These are phyloP conservation scores for Tilletia indica DNA, from an alignment of 1,284 basidiomycete species.

Conservation along the genomic window DNA sequence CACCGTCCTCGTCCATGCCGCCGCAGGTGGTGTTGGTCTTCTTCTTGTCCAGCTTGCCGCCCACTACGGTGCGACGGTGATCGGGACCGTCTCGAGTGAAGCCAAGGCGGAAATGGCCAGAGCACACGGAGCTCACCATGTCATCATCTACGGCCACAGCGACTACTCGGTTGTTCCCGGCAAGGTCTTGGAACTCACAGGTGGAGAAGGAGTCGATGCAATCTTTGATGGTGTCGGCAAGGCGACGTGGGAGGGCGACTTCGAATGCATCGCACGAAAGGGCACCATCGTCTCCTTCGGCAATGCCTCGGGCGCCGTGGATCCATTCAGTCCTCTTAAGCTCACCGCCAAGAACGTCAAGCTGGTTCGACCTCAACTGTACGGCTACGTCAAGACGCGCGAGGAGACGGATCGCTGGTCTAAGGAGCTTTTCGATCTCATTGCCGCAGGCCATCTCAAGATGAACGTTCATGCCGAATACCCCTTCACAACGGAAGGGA, in stretches of 20 bases:
- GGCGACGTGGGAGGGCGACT: constrained; percentile 61
- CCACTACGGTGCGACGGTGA: constrained; percentile 75
- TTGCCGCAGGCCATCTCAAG: constrained; percentile 68
- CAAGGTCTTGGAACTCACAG: constrained; percentile 65
- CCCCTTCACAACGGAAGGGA: constrained; percentile 76
- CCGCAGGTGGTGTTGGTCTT: constrained; percentile 72
- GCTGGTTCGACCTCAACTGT: constrained; percentile 54
- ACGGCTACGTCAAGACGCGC: constrained; percentile 63
- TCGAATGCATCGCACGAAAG: constrained; percentile 65
- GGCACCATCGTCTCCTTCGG: constrained; percentile 76
- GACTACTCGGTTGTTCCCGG: constrained; percentile 21
- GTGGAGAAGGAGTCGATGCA: constrained; percentile 74
- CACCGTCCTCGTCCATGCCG: constrained; percentile 75
- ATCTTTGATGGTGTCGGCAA: constrained; percentile 90
- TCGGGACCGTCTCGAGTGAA: constrained; percentile 84
- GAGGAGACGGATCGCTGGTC: constrained; percentile 72
- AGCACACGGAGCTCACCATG: constrained; percentile 77
- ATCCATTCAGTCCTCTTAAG: constrained; percentile 69
- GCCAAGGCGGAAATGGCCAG: constrained; percentile 83
- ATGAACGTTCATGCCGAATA: constrained; percentile 70
- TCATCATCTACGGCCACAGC: constrained; percentile 70
- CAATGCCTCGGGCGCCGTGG: constrained; percentile 76
- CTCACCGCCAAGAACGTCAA: constrained; percentile 80
- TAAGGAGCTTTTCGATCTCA: constrained; percentile 67
- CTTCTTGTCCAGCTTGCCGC: constrained; percentile 59